Evolutionary conservation across 768 basidiomycete species (phyloP), one percentile per base, ranked within the genome.

Genomic region (Russula virescens): DNA sequence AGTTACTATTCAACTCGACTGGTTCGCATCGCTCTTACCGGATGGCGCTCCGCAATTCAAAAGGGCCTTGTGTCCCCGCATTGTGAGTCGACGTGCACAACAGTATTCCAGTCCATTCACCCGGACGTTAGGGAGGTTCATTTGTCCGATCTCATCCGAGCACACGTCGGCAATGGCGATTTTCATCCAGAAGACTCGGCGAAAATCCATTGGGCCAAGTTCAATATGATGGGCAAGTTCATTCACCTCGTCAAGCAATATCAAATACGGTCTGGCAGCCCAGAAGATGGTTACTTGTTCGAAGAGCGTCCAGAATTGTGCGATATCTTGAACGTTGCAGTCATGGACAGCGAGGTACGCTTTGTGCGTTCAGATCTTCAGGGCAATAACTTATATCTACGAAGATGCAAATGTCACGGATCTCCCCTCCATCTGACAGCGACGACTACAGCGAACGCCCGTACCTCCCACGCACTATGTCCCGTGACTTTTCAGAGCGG

Each of bases 131-230:
- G 91, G 73, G 94, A 97, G 72, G 89, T 95, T 11, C 92, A 94
- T 63, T 84, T 94, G 69, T 89, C 91, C 45, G 94, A 96, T 71
- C 79, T 98, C 52, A 88, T 94, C 50, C 86, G 86, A 64, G 83
- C 93, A 9, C 87, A 97, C 66, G 91, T 92, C 74, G 89, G 86
- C 61, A 94, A 96, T 64, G 78, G 79, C 2, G 91, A 95, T 68
- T 80, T 83, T 65, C 82, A 83, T 65, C 76, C 84, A 8, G 76
- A 81, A 23, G 87, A 91, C 68, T 78, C 84, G 4, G 77, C 73
- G 45, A 85, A 85, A 71, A 89, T 98, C 58, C 94, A 98, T 69
- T 98, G 96, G 96, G 91, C 88, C 28, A 98, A 98, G 75, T 97
- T 90, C 74, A 89, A 88, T 67, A 88, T 93, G 83, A 89, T 98